Evolutionary conservation across 2,329 filamentous ascomycete genomes (phyloP).

Genomic region (Aphanoascus verrucosus): DNA sequence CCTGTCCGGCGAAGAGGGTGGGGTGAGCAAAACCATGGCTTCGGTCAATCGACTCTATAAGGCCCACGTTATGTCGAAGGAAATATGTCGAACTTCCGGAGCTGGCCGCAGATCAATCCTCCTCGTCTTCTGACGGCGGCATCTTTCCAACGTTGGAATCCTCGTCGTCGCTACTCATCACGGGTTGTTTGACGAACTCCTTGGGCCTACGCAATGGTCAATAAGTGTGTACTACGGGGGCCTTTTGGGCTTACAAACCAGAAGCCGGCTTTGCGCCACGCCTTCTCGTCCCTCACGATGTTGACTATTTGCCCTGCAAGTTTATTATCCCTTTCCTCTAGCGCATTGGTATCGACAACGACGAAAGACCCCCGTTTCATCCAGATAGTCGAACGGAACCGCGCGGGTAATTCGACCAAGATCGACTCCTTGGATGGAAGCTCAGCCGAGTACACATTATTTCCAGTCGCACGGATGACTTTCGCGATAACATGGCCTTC

Average conservation of each 20-base stretch:
- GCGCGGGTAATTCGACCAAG: constrained; percentile 69
- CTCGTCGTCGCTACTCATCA: constrained; percentile 62
- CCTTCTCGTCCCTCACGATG: constrained; percentile 80
- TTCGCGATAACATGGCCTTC: constrained; percentile 57
- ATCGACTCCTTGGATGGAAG: constrained; percentile 56
- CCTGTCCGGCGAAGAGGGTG: neutral
- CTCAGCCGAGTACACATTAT: constrained; percentile 74
- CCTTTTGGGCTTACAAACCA: constrained; percentile 48
- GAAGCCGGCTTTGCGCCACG: constrained; percentile 78
- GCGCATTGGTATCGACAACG: constrained; percentile 59
- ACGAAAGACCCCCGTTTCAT: constrained; percentile 84
- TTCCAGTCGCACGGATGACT: constrained; percentile 72
- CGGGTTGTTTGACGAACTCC: constrained; percentile 60
- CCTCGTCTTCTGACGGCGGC: constrained; percentile 61
- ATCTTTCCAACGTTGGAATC: constrained; percentile 74
- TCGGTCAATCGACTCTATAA: neutral
- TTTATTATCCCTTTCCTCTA: constrained; percentile 61
- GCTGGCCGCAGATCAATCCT: constrained; percentile 10
- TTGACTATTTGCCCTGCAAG: constrained; percentile 84
- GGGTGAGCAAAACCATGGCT: neutral
- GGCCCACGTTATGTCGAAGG: neutral
- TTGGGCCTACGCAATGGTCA: constrained; percentile 50
- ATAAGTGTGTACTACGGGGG: neutral
- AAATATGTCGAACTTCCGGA: neutral
- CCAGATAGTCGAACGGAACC: constrained; percentile 88